A percentile compares a stretch with the other conserved stretches of the same genome.
These are phyloP conservation scores for Pseudogymnoascus sp. DNA, from an alignment of 2,329 filamentous ascomycete genomes.

Conservation along the genomic window DNA sequence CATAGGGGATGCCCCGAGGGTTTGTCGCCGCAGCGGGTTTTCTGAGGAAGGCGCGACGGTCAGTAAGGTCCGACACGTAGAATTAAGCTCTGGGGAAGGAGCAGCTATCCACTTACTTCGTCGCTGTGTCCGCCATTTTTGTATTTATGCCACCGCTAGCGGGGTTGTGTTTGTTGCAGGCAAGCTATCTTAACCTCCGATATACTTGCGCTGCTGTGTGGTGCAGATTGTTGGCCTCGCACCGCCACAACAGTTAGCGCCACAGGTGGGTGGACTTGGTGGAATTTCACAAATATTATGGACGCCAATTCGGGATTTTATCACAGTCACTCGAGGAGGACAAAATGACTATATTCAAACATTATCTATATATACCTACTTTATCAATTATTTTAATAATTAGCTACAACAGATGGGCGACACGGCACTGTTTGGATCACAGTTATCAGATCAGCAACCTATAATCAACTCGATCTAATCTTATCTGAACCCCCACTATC, in stretches of 20 bases:
- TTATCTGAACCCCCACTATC: not conserved
- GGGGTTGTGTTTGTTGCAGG: not conserved
- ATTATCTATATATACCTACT: not conserved
- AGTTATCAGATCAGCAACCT: not conserved
- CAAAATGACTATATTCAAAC: not conserved
- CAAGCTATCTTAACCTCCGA: not conserved
- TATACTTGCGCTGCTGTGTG: not conserved
- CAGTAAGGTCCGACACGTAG: slow-evolving; percentile 3
- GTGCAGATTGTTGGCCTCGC: not conserved
- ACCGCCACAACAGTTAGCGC: not conserved
- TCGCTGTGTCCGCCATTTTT: slow-evolving; percentile 23
- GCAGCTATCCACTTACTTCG: slow-evolving; percentile 18
- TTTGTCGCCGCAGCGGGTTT: slow-evolving; percentile 56
- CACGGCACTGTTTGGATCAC: not conserved
- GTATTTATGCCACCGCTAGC: not conserved
- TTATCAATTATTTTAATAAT: not conserved
- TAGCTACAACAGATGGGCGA: not conserved
- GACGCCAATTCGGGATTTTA: not conserved
- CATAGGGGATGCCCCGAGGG: slow-evolving; percentile 72
- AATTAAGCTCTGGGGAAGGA: not conserved
- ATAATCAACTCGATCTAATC: not conserved
- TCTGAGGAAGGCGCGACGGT: slow-evolving; percentile 20
- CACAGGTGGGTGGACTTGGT: not conserved
- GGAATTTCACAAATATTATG: not conserved
- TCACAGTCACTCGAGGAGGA: not conserved